Base-by-base conservation (phyloP, 2,329 filamentous ascomycete species). In the Fragosphaeria purpurea region DNA sequence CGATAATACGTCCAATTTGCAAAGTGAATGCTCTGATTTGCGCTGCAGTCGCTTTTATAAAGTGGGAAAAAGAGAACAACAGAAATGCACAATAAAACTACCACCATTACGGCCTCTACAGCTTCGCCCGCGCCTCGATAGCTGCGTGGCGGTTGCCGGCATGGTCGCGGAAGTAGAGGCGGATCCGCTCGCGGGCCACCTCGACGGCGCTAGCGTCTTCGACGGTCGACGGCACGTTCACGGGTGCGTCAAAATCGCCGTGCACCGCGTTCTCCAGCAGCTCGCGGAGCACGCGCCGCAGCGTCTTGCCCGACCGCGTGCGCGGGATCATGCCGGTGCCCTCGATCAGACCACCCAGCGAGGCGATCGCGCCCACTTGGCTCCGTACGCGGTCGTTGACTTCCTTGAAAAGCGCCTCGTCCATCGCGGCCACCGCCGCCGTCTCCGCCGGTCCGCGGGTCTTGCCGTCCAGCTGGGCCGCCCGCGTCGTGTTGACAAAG, bases 291-390 rank as follows among this genome's bases (percentile, higher is more conserved):
- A 95, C 88, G 31, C 90, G 74, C 4, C 90, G 75, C 53, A 96
- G 67, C 5, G 88, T 95, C 76, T 96, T 97, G 33, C 91, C 91
- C n/a, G 84, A 88, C 33, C 90, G 71, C 12, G 91, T 96, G 71
- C 90, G 90, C 6, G 91, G 90, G 48, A 96, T 95, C 76, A 95
- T 90, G 12, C 83, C 83, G 57, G 81, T 82, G 40, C 87, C 87
- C 56, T 88, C 86, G 48, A 95, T 85, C 61, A 95, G 85, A 2
- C 90, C 90, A 7, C 88, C 88, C 0, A 97, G 74, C 2, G 80
- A 80, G 1, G 91, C 90, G 56, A 97, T 95, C 30, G 86, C 81
- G 6, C 90, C 90, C 50, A 97, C 93, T 60, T 94, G 86, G 37
- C 76, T 73, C 32, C 89, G 82, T 4, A 96, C 83, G 4, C 83